Percentiles rank a stretch among this genome's conserved stretches.
phyloP scores from a whole-genome alignment of 2,329 filamentous ascomycete species.

The Dactylellina parvicollis region DNA sequence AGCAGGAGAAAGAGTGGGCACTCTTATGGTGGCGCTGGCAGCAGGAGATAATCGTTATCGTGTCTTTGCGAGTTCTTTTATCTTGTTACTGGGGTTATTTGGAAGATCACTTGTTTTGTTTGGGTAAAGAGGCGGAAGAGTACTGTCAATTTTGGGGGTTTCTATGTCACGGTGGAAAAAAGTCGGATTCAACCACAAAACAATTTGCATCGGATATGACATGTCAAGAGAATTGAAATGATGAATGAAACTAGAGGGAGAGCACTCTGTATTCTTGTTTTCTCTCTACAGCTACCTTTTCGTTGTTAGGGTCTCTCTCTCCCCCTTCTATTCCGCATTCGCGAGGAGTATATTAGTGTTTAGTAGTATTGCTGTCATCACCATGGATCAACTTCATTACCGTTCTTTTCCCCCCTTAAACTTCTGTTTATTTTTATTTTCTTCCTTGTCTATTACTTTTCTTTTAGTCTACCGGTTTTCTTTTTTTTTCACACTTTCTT shows the following conservation, averaged over 20 bases:
- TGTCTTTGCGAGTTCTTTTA: constrained; percentile 62
- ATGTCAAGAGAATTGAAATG: neutral
- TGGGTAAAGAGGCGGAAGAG: constrained; percentile 3
- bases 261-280: constrained; percentile 3
- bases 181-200: neutral
- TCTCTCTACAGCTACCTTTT: constrained; percentile 1
- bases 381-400: neutral
- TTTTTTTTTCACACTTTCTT: neutral
- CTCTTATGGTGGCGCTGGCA: constrained; percentile 29
- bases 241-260: neutral
- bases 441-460: neutral
- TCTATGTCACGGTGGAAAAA: neutral
- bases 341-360: neutral
- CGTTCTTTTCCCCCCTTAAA: neutral
- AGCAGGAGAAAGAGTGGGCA: constrained; percentile 42
- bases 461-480: neutral
- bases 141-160: neutral
- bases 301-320: neutral
- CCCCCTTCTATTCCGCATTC: constrained; percentile 11
- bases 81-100: constrained; percentile 27
- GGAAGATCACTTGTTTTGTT: constrained; percentile 2
- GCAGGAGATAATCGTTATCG: constrained; percentile 59
- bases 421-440: neutral
- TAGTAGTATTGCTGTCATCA: neutral
- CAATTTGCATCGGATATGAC: neutral